phyloP scores from a whole-genome alignment of 1,284 basidiomycete genomes.

The Entoloma clypeatum region DNA sequence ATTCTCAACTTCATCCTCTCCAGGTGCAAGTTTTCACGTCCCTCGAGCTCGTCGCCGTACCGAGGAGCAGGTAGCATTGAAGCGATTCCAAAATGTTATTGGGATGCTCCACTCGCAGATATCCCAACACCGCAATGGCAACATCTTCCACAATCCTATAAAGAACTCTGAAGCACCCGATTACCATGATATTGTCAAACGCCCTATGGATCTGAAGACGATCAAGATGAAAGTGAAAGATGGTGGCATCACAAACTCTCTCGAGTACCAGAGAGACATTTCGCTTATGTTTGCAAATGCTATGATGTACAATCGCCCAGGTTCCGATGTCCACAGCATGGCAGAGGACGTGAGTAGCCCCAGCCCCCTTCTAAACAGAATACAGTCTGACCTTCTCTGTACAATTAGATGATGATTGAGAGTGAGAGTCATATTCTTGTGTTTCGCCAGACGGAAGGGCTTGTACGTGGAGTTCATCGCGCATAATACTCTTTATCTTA shows the following conservation, averaged over 20 bases:
- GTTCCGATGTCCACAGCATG: conserved; percentile 81
- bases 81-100: conserved; percentile 79
- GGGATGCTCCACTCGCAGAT: conserved; percentile 79
- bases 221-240: conserved; percentile 82
- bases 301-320: conserved; percentile 90
- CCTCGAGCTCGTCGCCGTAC: conserved; percentile 31
- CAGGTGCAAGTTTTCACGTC: conserved; percentile 31
- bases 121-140: conserved; percentile 79
- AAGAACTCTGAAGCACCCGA: conserved; percentile 84
- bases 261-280: conserved; percentile 87
- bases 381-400: conserved; percentile 11
- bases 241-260: conserved; percentile 72
- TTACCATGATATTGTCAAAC: conserved; percentile 86
- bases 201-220: conserved; percentile 91
- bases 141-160: conserved; percentile 89
- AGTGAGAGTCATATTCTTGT: conserved; percentile 74
- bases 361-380: conserved; percentile 4
- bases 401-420: conserved; percentile 85
- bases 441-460: conserved; percentile 74
- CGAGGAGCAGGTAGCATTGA: conserved; percentile 51
- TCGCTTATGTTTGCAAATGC: conserved; percentile 94
- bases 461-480: conserved; percentile 44
- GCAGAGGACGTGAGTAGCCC: conserved; percentile 71
- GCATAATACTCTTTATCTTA: too few relatives aligned
- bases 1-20: too few relatives aligned